phyloP scores from a whole-genome alignment of 2,329 filamentous ascomycete genomes.

The Ascomycota sp. region DNA sequence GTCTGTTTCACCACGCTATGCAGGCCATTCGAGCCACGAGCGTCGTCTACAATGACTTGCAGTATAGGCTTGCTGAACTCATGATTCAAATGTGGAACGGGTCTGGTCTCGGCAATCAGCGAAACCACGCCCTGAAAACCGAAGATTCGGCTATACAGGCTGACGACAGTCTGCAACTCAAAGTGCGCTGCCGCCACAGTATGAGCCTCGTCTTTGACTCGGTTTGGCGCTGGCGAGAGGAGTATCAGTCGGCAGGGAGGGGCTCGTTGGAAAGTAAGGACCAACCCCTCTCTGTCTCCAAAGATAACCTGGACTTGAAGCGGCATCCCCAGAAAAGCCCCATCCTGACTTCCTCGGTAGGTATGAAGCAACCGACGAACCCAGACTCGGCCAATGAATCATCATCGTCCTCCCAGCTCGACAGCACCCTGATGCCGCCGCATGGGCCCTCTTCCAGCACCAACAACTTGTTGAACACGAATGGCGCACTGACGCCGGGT shows the following conservation, averaged over 20 bases:
- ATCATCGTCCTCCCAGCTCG: conserved; percentile 44
- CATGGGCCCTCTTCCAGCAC: conserved; percentile 18
- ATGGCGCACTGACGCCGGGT: conserved; percentile 31
- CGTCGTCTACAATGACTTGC: conserved; percentile 58
- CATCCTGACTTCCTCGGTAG: conserved; percentile 12
- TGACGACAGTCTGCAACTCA: conserved; percentile 56
- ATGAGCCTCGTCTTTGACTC: conserved; percentile 74
- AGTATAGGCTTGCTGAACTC: conserved; percentile 63
- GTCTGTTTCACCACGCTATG: conserved; percentile 52
- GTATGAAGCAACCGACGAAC: conserved; percentile 71
- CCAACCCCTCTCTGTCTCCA: not conserved
- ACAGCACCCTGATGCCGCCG: conserved; percentile 33
- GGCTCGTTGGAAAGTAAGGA: conserved; percentile 50
- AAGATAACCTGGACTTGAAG: not conserved
- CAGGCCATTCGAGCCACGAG: conserved; percentile 51
- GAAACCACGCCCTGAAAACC: conserved; percentile 24
- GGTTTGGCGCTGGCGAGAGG: conserved; percentile 70
- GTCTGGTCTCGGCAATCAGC: conserved; percentile 28
- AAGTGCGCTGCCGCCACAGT: conserved; percentile 66
- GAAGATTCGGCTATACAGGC: conserved; percentile 29
- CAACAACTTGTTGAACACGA: conserved; percentile 22
- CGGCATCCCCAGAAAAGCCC: not conserved
- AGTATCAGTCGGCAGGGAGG: conserved; percentile 51
- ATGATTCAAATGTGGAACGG: conserved; percentile 76
- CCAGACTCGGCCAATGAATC: conserved; percentile 61